These are phyloP conservation scores for Candida taoyuanica DNA, from an alignment of 805 yeast species.

Conservation along the genomic window DNA sequence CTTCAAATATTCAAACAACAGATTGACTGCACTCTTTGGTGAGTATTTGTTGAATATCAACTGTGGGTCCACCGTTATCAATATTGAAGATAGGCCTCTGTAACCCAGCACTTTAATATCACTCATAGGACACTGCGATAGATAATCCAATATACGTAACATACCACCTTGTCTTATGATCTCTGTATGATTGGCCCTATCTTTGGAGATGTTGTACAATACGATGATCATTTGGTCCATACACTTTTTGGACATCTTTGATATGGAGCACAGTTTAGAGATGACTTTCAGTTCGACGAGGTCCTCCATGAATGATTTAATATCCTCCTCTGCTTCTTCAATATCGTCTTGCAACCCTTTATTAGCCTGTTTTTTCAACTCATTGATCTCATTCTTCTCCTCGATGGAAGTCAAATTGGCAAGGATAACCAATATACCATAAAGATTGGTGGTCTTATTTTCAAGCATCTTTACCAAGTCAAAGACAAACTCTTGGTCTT, in stretches of 20 bases:
- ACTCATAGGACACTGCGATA: constrained; percentile 9
- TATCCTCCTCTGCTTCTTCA: constrained; percentile 13
- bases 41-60: constrained; percentile 31
- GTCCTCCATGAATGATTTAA: constrained; percentile 16
- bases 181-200: constrained; percentile 26
- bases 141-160: constrained; percentile 30
- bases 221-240: constrained; percentile 29
- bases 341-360: constrained; percentile 24
- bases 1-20: constrained; percentile 37
- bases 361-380: constrained; percentile 30
- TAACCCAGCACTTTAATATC: constrained; percentile 29
- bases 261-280: constrained; percentile 10
- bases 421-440: constrained; percentile 31
- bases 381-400: constrained; percentile 25
- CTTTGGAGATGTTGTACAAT: constrained; percentile 29
- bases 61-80: constrained; percentile 43
- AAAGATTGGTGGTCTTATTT: constrained; percentile 18
- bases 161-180: constrained; percentile 44
- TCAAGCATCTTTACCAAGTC: constrained; percentile 26
- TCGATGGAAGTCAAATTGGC: constrained; percentile 30
- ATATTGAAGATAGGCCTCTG: constrained; percentile 39
- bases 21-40: constrained; percentile 22
- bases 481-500: constrained; percentile 33
- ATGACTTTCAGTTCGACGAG: constrained; percentile 22
- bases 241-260: constrained; percentile 18